Percentiles rank a stretch among this genome's conserved stretches.
These are phyloP conservation scores for Pleurotus tuber-regium DNA, from an alignment of 768 basidiomycete genomes.

Conservation along the genomic window DNA sequence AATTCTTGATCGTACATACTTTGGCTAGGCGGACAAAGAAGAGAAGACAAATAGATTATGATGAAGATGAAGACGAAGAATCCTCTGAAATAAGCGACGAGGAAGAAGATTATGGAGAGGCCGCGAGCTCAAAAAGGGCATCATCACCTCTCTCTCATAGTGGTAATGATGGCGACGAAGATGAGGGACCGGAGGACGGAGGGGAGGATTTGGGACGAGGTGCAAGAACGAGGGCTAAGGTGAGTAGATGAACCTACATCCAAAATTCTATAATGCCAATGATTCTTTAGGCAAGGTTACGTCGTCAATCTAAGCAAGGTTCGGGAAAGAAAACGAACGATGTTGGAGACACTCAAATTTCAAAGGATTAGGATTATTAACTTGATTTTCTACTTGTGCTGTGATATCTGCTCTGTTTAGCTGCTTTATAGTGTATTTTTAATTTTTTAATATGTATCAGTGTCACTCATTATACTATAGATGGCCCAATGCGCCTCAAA, in stretches of 20 bases:
- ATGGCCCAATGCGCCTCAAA: too few species aligned
- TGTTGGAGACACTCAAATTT: too few species aligned
- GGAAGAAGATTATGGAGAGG: conserved; percentile 17
- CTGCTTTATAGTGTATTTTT: too few species aligned
- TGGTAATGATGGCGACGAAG: conserved; percentile 24
- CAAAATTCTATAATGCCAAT: not conserved
- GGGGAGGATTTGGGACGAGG: conserved; percentile 37
- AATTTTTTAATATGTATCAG: too few species aligned
- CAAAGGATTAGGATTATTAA: too few species aligned
- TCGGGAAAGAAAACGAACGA: not conserved
- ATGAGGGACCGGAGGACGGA: conserved; percentile 24
- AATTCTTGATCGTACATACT: conserved; percentile 2
- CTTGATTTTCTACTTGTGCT: not conserved
- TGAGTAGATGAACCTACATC: too few species aligned
- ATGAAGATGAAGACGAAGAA: conserved; percentile 39
- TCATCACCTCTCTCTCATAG: conserved; percentile 17
- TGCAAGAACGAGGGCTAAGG: conserved; percentile 39
- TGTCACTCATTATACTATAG: too few species aligned
- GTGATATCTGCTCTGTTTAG: not conserved
- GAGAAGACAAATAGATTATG: conserved; percentile 32
- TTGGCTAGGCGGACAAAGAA: conserved; percentile 33
- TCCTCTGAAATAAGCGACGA: conserved; percentile 27
- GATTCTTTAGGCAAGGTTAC: not conserved
- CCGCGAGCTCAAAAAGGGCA: conserved; percentile 1
- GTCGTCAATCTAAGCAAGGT: conserved; percentile 1